phyloP scores from a whole-genome alignment of 1,284 basidiomycete species.

The Rhodotorula sp. region DNA sequence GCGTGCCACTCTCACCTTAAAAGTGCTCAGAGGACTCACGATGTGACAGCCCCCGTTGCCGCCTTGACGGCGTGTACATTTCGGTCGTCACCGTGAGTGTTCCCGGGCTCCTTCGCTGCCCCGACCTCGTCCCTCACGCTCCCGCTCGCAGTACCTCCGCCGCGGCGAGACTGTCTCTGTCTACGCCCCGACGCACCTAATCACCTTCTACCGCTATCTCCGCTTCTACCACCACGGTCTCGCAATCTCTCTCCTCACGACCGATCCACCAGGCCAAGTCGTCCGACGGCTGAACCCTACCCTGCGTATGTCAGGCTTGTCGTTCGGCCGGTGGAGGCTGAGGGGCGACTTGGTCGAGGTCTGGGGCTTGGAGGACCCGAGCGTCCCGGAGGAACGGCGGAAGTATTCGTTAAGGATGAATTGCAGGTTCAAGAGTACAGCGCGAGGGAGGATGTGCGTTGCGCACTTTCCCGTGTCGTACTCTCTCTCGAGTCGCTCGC shows the following conservation, averaged over 20 bases:
- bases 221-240: conserved; percentile 40
- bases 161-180: conserved; percentile 38
- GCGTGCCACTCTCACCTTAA: not conserved
- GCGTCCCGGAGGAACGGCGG: conserved; percentile 16
- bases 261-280: conserved; percentile 39
- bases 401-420: conserved; percentile 43
- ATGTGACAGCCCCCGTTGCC: conserved; percentile 33
- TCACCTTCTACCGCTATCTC: conserved; percentile 44
- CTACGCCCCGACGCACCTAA: conserved; percentile 42
- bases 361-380: conserved; percentile 41
- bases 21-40: not conserved
- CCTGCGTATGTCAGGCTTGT: conserved; percentile 32
- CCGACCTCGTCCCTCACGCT: not conserved
- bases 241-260: conserved; percentile 42
- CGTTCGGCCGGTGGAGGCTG: conserved; percentile 36
- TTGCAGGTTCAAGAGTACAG: conserved; percentile 37
- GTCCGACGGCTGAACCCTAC: conserved; percentile 38
- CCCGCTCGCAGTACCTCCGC: conserved; percentile 33
- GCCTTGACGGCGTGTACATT: conserved; percentile 44
- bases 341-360: conserved; percentile 34
- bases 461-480: too few relatives aligned
- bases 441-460: conserved; percentile 40
- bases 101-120: too few relatives aligned
- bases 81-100: conserved; percentile 36
- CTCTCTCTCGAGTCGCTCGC: not conserved